phyloP scores from a whole-genome alignment of 345 rosid species.

The sweet orange (Citrus sinensis) region DVS_A1.0 CM039162.1:1762001-1762500 shows the following conservation, averaged over 20 bases:
- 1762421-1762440: neutral
- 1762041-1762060: conserved; percentile 70
- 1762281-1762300: conserved; percentile 7
- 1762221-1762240: conserved; percentile 42
- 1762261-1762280: conserved; percentile 65
- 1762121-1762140: too few species aligned
- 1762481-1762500: too few species aligned
- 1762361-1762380: neutral
- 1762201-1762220: conserved; percentile 22
- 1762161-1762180: conserved; percentile 4
- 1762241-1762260: conserved; percentile 92
- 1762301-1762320: neutral
- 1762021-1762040: conserved; percentile 52
- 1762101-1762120: neutral
- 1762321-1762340: neutral
- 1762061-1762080: conserved; percentile 87
- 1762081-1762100: conserved; percentile 52
- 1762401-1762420: neutral
- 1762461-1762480: neutral
- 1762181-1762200: conserved; percentile 26
- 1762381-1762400: neutral
- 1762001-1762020: neutral
- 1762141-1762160: neutral
- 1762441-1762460: neutral
- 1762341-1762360: neutral